Base-by-base conservation (phyloP, 2,329 filamentous ascomycete genomes). In the Raffaelea ambrosiae region DNA sequence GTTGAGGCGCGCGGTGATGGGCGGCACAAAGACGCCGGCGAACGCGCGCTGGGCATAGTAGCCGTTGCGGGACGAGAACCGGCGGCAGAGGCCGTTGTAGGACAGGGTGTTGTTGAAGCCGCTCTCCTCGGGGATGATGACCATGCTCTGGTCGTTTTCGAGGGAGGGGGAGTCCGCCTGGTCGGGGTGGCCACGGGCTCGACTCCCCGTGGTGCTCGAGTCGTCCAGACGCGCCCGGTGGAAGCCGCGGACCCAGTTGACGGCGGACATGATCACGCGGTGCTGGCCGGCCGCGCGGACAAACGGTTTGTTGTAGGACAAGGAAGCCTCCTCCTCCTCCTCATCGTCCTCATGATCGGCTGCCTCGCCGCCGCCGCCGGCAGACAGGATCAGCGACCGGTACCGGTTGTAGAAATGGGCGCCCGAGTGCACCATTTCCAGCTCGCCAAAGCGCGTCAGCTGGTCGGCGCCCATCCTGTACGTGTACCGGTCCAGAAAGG, bases 51-150 rank as follows among this genome's bases (percentile, higher is more conserved):
- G 76, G 0, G 77, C 76, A 2, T 64, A 61, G 21, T 66, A 58
- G 18, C 74, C 76, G 4, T 77, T 64, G 2, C 66, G 61, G 5
- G 70, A 70, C 58, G 90, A 84, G 56, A 94, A 95, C 0, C 68
- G 69, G 3, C 73, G 73, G 63, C 90, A 96, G 10, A 78, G 71
- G 31, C 78, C 76, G 60, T 91, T 53, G 50, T 54, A 86, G 55
- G 83, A 82, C 21, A 96, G 74, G 0, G 88, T 90, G 65, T 95
- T 95, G 68, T 95, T 95, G 55, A 71, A 72, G 1, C 72, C 76
- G 0, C 66, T 53, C 3, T 65, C 73, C 62, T 95, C 89, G 1
- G 81, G 78, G 35, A 95, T 78, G 11, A 84, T 67, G n/a, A 88
- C 62, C 40, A 89, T 76, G 11, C 41, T 29, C 19, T 50, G 43